A percentile compares a stretch with the other conserved stretches of the same genome.
These are phyloP conservation scores for Penicillium salamii DNA, from an alignment of 495 filamentous ascomycete species.

Conservation along the genomic window DNA sequence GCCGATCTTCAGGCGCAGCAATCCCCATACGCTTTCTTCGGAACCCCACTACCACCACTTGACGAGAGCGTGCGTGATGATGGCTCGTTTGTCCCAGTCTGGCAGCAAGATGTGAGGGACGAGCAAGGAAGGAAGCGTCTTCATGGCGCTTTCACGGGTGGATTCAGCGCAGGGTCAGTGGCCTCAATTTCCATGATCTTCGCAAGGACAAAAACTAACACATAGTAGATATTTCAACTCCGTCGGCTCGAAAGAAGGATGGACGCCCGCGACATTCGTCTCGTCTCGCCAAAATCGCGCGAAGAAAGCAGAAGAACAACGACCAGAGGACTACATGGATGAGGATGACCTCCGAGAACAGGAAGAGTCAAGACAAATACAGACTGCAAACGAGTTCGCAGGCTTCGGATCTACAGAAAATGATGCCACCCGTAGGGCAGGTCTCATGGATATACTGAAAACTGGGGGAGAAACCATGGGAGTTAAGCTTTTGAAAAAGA, in stretches of 20 bases:
- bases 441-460: constrained; percentile 74
- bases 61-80: constrained; percentile 82
- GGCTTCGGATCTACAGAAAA: constrained; percentile 70
- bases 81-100: constrained; percentile 88
- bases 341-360: constrained; percentile 92
- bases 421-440: constrained; percentile 50
- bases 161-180: constrained; percentile 88
- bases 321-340: constrained; percentile 95
- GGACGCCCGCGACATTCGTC: constrained; percentile 87
- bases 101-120: constrained; percentile 97
- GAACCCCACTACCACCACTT: constrained; percentile 79
- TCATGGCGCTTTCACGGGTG: constrained; percentile 95
- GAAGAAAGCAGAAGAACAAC: constrained; percentile 62
- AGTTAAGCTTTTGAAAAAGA: constrained; percentile 78
- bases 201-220: constrained; percentile 8
- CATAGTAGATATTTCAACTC: constrained; percentile 85
- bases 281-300: constrained; percentile 80
- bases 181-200: not conserved
- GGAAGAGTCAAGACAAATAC: constrained; percentile 69
- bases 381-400: constrained; percentile 69
- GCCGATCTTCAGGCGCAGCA: constrained; percentile 69
- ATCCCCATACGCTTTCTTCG: constrained; percentile 79
- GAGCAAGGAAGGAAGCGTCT: constrained; percentile 88
- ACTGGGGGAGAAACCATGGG: constrained; percentile 84
- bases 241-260: constrained; percentile 97